Conservation (phyloP, 768 basidiomycete species). For the Cantharellus cinnabarinus region DNA sequence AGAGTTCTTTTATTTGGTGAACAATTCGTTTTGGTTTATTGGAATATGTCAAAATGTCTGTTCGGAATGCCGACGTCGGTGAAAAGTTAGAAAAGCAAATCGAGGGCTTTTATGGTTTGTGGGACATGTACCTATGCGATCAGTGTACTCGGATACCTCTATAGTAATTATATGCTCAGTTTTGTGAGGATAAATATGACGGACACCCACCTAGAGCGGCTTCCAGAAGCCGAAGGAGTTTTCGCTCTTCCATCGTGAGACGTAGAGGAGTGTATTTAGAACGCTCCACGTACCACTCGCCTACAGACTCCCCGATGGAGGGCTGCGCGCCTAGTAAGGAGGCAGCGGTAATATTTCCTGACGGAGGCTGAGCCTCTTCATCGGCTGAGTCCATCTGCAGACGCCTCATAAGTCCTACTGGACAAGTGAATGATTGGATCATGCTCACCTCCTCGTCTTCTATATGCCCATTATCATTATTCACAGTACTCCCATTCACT, state of each 20-base stretch:
- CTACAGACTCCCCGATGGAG: conserved; percentile 36
- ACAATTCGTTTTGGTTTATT: conserved; percentile 79
- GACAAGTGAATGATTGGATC: neutral
- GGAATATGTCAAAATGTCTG: conserved; percentile 61
- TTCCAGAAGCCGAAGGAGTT: conserved; percentile 66
- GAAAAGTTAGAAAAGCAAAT: neutral
- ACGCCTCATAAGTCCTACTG: conserved; percentile 6
- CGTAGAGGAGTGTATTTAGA: conserved; percentile 66
- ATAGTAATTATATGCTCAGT: neutral
- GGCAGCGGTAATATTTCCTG: conserved; percentile 15
- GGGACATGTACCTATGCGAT: conserved; percentile 25
- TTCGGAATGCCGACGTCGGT: neutral
- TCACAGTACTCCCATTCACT: neutral
- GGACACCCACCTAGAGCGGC: conserved; percentile 37
- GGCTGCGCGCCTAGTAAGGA: conserved; percentile 33
- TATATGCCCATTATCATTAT: neutral
- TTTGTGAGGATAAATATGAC: conserved; percentile 17
- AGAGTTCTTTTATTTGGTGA: conserved; percentile 67
- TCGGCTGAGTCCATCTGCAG: conserved; percentile 29
- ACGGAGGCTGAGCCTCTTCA: conserved; percentile 11
- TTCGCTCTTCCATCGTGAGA: conserved; percentile 53
- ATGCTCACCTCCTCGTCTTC: neutral
- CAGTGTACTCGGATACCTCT: conserved; percentile 54
- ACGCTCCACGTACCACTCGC: conserved; percentile 73
- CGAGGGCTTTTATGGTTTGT: neutral